Evolutionary conservation across 2,329 filamentous ascomycete genomes (phyloP).

Genomic region (Sarocladium strictum): DNA sequence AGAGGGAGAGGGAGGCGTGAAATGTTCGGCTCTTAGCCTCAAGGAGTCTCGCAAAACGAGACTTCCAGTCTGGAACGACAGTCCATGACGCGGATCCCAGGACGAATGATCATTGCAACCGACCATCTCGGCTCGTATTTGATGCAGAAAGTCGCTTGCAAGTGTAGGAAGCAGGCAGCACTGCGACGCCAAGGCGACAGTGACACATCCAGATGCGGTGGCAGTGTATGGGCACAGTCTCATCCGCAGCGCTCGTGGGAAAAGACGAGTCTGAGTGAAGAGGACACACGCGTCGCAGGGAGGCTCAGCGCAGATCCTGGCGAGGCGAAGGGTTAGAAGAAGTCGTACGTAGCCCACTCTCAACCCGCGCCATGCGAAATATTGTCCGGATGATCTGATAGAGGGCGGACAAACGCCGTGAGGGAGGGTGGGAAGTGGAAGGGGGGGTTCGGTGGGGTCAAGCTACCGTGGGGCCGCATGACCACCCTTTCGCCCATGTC

Average conservation of each 20-base stretch:
- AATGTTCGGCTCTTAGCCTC: not conserved
- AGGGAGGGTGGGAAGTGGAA: not conserved
- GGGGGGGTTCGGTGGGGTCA: conserved; percentile 9
- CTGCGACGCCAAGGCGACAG: not conserved
- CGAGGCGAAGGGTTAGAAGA: not conserved
- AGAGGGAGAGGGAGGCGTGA: not conserved
- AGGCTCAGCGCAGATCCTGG: not conserved
- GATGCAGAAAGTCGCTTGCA: not conserved
- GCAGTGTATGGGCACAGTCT: not conserved
- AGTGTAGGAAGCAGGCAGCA: not conserved
- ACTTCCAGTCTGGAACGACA: too few relatives aligned
- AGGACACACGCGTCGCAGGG: not conserved
- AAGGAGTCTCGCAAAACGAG: too few relatives aligned
- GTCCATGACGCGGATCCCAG: not conserved
- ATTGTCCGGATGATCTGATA: conserved; percentile 9
- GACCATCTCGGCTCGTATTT: not conserved
- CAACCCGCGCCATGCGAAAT: conserved; percentile 6
- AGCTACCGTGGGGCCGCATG: conserved; percentile 5
- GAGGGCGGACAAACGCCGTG: not conserved
- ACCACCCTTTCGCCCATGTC: not conserved
- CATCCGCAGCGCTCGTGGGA: not conserved
- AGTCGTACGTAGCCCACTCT: not conserved
- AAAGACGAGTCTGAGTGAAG: not conserved
- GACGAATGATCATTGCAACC: not conserved
- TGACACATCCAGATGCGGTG: not conserved